Conservation (phyloP, 2,329 filamentous ascomycete species). For the Alternaria solani region DNA sequence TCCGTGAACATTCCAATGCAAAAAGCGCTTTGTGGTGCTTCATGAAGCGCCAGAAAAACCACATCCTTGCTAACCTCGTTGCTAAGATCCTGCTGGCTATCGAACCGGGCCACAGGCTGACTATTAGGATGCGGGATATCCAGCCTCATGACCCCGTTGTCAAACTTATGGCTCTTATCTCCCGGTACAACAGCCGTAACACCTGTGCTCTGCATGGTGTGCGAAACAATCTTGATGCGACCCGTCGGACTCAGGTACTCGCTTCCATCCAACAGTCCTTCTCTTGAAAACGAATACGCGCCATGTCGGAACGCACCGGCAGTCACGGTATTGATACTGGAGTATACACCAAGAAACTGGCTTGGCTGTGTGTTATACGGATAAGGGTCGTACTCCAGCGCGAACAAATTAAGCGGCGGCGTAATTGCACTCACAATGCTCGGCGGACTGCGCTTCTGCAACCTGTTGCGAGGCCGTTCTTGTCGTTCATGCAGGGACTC, state of each 20-base stretch:
- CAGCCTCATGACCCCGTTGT: slow-evolving; percentile 22
- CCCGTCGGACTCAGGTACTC: slow-evolving; percentile 33
- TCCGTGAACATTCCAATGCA: slow-evolving; percentile 29
- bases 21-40: slow-evolving; percentile 22
- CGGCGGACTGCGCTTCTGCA: slow-evolving; percentile 18
- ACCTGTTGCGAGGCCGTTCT: slow-evolving; percentile 22
- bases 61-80: neutral
- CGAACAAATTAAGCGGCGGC: slow-evolving; percentile 7
- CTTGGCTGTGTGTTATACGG: slow-evolving; percentile 29
- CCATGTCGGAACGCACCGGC: slow-evolving; percentile 27
- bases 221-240: slow-evolving; percentile 32
- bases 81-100: slow-evolving; percentile 11
- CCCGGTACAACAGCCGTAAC: slow-evolving; percentile 19
- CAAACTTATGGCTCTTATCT: slow-evolving; percentile 3
- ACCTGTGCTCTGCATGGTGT: slow-evolving; percentile 21
- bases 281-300: slow-evolving; percentile 36
- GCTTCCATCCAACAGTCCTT: slow-evolving; percentile 31
- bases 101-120: slow-evolving; percentile 6
- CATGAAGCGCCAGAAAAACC: slow-evolving; percentile 29
- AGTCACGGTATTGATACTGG: slow-evolving; percentile 29
- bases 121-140: slow-evolving; percentile 35
- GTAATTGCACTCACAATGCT: neutral
- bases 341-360: slow-evolving; percentile 33
- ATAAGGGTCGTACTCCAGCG: slow-evolving; percentile 34
- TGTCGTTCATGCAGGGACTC: slow-evolving; percentile 15